phyloP scores from a whole-genome alignment of 257 asterid species.

The Jasminum sambac region DNA sequence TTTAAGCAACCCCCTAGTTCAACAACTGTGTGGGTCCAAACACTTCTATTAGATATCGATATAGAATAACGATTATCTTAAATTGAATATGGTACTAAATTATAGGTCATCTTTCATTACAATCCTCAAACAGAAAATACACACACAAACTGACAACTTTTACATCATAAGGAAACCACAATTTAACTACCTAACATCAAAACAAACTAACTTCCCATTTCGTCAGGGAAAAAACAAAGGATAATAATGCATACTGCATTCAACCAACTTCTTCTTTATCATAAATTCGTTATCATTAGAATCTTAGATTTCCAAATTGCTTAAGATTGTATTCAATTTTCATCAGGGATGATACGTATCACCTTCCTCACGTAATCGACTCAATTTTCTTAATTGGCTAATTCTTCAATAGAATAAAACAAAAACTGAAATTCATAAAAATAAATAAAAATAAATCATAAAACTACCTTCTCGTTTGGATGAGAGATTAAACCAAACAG shows the following conservation, averaged over 20 bases:
- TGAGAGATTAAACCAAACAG: conserved; percentile 61
- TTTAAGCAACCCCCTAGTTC: neutral
- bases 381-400: neutral
- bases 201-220: neutral
- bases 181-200: neutral
- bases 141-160: neutral
- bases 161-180: neutral
- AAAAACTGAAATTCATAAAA: neutral
- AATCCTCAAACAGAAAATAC: neutral
- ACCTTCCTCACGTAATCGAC: neutral
- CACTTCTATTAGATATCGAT: neutral
- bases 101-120: neutral
- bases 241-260: neutral
- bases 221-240: neutral
- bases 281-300: neutral
- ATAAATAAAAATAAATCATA: too few relatives aligned
- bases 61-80: too few relatives aligned
- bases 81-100: too few relatives aligned
- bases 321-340: neutral
- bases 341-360: neutral
- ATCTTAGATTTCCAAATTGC: neutral
- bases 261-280: neutral
- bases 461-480: conserved; percentile 77
- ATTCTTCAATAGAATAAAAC: neutral
- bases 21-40: neutral